Evolutionary conservation across 176 grass and related monocot genomes (phyloP), one percentile per base, ranked within the genome.

Genomic region (Pharus latifolius): DNA sequence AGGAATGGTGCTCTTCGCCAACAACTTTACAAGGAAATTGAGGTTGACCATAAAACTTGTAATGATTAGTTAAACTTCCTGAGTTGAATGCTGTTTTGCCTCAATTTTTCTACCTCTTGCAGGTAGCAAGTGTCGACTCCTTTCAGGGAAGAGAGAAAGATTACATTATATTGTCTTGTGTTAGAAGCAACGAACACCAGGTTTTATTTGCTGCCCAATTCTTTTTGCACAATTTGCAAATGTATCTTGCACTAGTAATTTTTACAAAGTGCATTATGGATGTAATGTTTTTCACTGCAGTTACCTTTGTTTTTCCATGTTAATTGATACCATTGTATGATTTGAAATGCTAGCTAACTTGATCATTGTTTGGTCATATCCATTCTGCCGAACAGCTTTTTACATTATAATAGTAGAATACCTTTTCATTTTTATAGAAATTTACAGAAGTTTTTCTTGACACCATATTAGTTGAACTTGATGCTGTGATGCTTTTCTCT

Each of bases 101-200:
- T 35, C 40, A 85, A 60, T 27, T 58, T 69, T 69, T 55, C 4
- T 74, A 49, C 26, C 40, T 70, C 23, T 65, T 85, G 60, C 84
- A 98, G 94, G 95, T 99, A 67, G 95, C 95, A 31, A 99, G 96
- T 80, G 96, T 99, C 9, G 96, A 99, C 80, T 99, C 96, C 17
- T 99, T 99, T 69, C 96, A 99, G 69, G 96, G 96, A 43, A 91
- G 96, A 79, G 96, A 99, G 65, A 99, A 99, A 77, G 96, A 99
- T 78, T 99, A 99, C 72, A 99, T 99, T 69, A 99, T 99, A 70
- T 62, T 99, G 37, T 99, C 96, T 79, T 99, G 96, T 76, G 96
- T 99, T 74, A 82, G 96, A 73, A 99, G 96, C 80, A 99, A 99
- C 49, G 96, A 99, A 50, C 96, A 95, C 80, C 96, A 99, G 90